phyloP scores from a whole-genome alignment of 352 stramenopile species.

The Phytopythium montanum region DNA sequence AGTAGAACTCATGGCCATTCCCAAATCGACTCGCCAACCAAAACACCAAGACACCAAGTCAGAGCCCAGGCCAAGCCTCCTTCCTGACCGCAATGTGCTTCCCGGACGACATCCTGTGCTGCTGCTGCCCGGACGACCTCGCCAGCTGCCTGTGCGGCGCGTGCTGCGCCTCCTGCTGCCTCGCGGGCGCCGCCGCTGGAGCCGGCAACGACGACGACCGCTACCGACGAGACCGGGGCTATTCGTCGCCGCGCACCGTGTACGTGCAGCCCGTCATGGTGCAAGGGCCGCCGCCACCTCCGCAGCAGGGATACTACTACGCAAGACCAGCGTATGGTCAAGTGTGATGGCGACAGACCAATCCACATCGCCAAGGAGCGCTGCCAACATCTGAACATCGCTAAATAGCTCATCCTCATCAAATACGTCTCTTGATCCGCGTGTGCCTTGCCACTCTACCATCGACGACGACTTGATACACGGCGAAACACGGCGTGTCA shows the following conservation, averaged over 20 bases:
- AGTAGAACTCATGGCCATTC: conserved; percentile 2
- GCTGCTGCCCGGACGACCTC: conserved; percentile 17
- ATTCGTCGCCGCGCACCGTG: conserved; percentile 20
- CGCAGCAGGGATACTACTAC: conserved; percentile 21
- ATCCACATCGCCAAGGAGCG: neutral
- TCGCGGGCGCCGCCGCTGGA: conserved; percentile 13
- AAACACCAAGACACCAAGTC: neutral
- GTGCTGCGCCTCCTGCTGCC: conserved; percentile 20
- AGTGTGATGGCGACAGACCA: neutral
- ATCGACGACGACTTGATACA: too few species aligned
- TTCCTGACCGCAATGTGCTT: conserved; percentile 14
- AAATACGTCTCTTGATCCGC: neutral
- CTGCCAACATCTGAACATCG: too few species aligned
- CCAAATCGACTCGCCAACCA: conserved; percentile 6
- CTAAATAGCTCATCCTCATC: neutral
- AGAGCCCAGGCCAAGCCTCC: neutral
- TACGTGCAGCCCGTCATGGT: conserved; percentile 38
- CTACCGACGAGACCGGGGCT: conserved; percentile 16
- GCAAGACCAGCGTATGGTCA: conserved; percentile 1
- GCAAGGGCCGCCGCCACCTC: conserved; percentile 16
- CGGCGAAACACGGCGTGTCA: too few species aligned
- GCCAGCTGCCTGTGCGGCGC: conserved; percentile 23
- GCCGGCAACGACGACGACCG: conserved; percentile 18
- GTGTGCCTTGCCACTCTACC: too few species aligned
- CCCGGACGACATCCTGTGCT: conserved; percentile 4